Evolutionary conservation across 768 basidiomycete species (phyloP), one percentile per base, ranked within the genome.

Genomic region (Calocybe indica): DNA sequence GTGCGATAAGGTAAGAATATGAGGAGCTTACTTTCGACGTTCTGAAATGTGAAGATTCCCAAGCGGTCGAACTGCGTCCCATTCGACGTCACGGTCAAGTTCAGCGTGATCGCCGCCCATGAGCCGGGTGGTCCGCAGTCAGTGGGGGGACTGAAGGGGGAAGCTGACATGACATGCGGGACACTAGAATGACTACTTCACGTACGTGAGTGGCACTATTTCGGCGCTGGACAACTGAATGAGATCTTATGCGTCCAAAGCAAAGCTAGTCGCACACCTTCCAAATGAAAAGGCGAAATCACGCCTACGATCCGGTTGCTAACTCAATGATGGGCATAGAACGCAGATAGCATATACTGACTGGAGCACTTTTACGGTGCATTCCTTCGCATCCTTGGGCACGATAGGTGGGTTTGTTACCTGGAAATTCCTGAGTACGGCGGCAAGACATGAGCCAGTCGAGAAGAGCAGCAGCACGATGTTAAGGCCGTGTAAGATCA

Each of bases 1-100:
- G 29, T 30, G 43, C 35, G 46, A 44, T 11, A 45, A 37, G 15
- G 15, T 33, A 40, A 29, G 39, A 7, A n/a, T 9, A 22, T 15
- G 12, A 28, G 15, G 2, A 31, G 58, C 79, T 51, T 55, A 85
- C 83, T 86, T 62, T 89, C 88, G 6, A 85, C 84, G 56, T 87
- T 82, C 31, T 86, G 80, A 58, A 88, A 83, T 5, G 83, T 85
- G 55, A 91, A 85, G 11, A 81, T 75, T 1, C 77, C 84, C 5
- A 88, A 69, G 10, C 86, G 76, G 57, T 87, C 85, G 49, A 77
- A 88, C 58, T 88, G 85, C 6, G 83, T 85, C 39, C 88, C 88
- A 46, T 87, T 89, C 47, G 79, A 82, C 2, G 85, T 83, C 13
- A 83, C 84, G 0, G 88, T 88, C 54, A 88, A 81, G 59, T 88